A percentile compares a stretch with the other conserved stretches of the same genome.
These are phyloP conservation scores for Kurtzmaniella natalensis DNA, from an alignment of 1,139 yeast species.

Conservation along the genomic window DNA sequence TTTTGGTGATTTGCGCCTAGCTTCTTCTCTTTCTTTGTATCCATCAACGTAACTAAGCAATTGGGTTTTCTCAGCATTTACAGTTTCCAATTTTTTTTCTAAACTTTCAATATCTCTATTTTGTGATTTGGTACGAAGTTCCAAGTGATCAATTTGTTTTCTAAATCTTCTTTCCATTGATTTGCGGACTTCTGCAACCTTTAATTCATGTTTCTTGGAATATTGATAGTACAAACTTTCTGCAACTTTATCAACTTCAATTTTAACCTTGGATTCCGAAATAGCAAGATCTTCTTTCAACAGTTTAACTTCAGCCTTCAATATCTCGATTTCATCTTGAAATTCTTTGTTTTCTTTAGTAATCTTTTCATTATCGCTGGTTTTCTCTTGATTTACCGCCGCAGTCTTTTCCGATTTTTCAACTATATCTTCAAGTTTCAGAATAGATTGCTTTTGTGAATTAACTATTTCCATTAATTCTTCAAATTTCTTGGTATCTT, in stretches of 20 bases:
- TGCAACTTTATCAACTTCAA: conserved; percentile 53
- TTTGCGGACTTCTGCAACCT: conserved; percentile 50
- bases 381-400: background rate
- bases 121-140: conserved; percentile 36
- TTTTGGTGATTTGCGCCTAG: conserved; percentile 6
- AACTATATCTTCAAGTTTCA: conserved; percentile 4
- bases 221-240: conserved; percentile 66
- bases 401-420: background rate
- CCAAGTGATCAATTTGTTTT: conserved; percentile 35
- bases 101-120: conserved; percentile 44
- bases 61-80: conserved; percentile 52
- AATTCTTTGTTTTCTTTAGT: conserved; percentile 1
- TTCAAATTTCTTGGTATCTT: conserved; percentile 21
- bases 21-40: conserved; percentile 6
- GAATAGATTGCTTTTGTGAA: conserved; percentile 10
- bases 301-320: conserved; percentile 16
- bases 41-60: conserved; percentile 18
- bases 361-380: background rate
- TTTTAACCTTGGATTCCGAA: conserved; percentile 43
- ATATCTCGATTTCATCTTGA: conserved; percentile 3
- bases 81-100: conserved; percentile 40
- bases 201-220: conserved; percentile 64
- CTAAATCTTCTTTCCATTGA: conserved; percentile 50
- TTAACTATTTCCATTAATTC: conserved; percentile 20
- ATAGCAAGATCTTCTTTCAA: conserved; percentile 17